Evolutionary conservation across 176 grass and related monocot genomes (phyloP).

Genomic region (Sorghum bicolor): DNA sequence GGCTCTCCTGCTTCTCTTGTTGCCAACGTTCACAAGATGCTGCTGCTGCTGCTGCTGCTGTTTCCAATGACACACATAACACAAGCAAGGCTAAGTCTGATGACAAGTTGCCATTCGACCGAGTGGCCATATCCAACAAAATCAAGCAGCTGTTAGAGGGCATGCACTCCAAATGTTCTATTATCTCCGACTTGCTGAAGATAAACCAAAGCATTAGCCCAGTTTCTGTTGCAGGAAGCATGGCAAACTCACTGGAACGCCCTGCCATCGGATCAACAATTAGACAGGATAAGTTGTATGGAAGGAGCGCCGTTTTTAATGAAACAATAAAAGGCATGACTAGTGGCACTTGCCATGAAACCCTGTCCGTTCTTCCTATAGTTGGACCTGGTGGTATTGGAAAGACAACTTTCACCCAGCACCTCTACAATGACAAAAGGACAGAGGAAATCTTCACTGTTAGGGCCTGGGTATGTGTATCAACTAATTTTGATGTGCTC

Average conservation of each 20-base stretch:
- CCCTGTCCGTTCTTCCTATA: slow-evolving; percentile 33
- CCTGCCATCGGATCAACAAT: fast-evolving
- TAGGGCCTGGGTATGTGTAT: slow-evolving; percentile 39
- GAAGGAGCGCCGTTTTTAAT: not conserved
- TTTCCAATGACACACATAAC: not conserved
- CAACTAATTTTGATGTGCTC: slow-evolving; percentile 26
- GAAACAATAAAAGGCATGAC: not conserved
- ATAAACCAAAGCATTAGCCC: not conserved
- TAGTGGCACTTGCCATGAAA: not conserved
- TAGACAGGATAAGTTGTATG: not conserved
- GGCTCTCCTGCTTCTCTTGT: slow-evolving; percentile 5
- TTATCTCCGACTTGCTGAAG: not conserved
- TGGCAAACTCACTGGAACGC: fast-evolving
- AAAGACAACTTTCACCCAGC: slow-evolving; percentile 44
- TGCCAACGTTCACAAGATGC: not conserved
- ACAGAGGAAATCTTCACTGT: not conserved
- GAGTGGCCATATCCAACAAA: slow-evolving; percentile 16
- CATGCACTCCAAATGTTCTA: not conserved
- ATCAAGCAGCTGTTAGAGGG: not conserved
- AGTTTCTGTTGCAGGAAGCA: not conserved
- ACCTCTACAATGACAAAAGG: not conserved
- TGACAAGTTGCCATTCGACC: not conserved
- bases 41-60: not conserved
- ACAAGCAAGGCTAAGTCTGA: not conserved
- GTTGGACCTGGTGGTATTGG: slow-evolving; percentile 44